Base-by-base conservation (phyloP, 106 monocot genomes). In the Acorus gramineus region DNA sequence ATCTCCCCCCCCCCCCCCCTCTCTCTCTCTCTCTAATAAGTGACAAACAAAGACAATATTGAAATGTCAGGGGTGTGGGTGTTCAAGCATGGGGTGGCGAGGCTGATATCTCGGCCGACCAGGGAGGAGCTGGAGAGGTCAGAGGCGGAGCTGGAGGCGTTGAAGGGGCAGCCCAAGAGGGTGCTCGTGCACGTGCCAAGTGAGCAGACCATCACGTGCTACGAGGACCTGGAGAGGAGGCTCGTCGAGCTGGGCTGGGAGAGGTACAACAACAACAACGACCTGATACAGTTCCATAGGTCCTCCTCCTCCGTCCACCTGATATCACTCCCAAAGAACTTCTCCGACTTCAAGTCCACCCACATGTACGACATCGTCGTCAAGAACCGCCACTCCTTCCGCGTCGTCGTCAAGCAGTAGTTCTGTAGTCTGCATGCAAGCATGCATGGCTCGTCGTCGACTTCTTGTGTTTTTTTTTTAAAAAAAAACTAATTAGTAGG, bases 331-430 rank as follows among this genome's bases (percentile, higher is more conserved):
- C 66, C 74, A 4, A 59, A 6, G 53, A 53, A 66, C 60, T 66
- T 74, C 74, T 4, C 10, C 44, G 6, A 67, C 11, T 74, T 74
- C 74, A 60, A 47, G 54, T 58, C 74, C 14, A 59, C 67, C 46
- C 50, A 74, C 61, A 74, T 74, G 74, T 74, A 74, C 52, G 73
- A 73, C 57, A 73, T 73, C 55, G 73, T 73, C 65, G 73, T 73
- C 47, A 73, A 73, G 73, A 67, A 50, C 7, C 48, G 67, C n/a
- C 53, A 66, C 49, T 6, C 11, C 46, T 74, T 74, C 60, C 59
- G 52, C 9, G 74, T 74, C 52, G 11, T 63, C 53, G 74, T 28
- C 28, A 28, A 28, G 28, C 28, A 28, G 28, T 28, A 28, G 28
- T 28, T 28, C 0, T 28, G 28, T n/a, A n/a, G n/a, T 28, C 28